phyloP scores from a whole-genome alignment of 306 rosid species.

The Dryas drummondii region DNA sequence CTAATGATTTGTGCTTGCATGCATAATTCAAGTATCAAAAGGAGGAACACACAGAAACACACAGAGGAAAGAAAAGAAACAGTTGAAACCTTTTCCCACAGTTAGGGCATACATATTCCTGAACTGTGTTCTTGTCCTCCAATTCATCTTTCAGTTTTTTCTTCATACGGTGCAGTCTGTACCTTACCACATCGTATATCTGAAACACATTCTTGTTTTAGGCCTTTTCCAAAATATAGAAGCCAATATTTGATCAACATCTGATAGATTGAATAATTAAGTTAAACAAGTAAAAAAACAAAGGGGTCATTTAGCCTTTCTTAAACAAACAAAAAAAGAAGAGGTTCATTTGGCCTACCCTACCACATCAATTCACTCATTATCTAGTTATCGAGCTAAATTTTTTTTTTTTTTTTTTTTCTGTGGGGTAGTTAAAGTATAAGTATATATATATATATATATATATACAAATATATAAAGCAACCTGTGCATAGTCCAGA shows the following conservation, averaged over 20 bases:
- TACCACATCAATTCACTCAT: slow-evolving; percentile 17
- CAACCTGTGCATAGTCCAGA: slow-evolving; percentile 81
- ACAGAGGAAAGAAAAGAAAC: neutral
- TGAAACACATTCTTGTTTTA: slow-evolving; percentile 40
- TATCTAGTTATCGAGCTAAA: slow-evolving; percentile 19
- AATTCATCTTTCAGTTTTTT: slow-evolving; percentile 96
- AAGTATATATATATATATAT: neutral
- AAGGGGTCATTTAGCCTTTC: slow-evolving; percentile 14
- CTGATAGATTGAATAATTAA: slow-evolving; percentile 20
- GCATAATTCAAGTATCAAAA: neutral
- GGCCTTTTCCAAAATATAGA: slow-evolving; percentile 25
- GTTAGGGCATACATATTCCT: slow-evolving; percentile 83
- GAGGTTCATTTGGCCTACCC: slow-evolving; percentile 22
- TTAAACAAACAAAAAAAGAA: slow-evolving; percentile 14
- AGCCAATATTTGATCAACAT: slow-evolving; percentile 27
- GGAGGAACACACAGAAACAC: neutral
- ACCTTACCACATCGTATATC: slow-evolving; percentile 90
- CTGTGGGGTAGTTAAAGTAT: neutral
- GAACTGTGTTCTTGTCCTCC: slow-evolving; percentile 94
- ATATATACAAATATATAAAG: slow-evolving; percentile 18
- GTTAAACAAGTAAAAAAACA: slow-evolving; percentile 15
- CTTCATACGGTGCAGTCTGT: slow-evolving; percentile 92
- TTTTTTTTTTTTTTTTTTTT: neutral
- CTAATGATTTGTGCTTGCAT: slow-evolving; percentile 38
- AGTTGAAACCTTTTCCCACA: slow-evolving; percentile 74